phyloP scores from a whole-genome alignment of 441 rosid genomes.

The Flueggea neowawraea region DNA sequence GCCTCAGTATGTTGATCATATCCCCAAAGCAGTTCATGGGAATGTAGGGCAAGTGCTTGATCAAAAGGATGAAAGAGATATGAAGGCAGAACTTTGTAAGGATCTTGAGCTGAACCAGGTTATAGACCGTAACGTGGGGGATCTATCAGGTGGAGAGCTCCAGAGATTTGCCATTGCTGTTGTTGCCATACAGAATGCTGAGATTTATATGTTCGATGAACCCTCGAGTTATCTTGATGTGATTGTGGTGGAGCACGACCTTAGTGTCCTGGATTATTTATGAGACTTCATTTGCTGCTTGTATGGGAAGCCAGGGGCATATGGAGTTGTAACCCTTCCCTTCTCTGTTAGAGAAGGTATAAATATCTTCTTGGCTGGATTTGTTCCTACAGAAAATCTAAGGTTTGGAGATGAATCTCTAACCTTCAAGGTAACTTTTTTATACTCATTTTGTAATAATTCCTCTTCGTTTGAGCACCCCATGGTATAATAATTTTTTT shows the following conservation, averaged over 20 bases:
- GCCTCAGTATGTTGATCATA: slow-evolving; percentile 99
- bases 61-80: slow-evolving; percentile 80
- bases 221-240: slow-evolving; percentile 99
- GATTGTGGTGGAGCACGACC: slow-evolving; percentile 98
- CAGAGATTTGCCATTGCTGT: slow-evolving; percentile 98
- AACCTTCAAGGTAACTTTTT: slow-evolving; percentile 72
- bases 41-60: slow-evolving; percentile 95
- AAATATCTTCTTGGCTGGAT: slow-evolving; percentile 93
- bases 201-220: slow-evolving; percentile 98
- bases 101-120: slow-evolving; percentile 94
- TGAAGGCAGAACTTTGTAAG: slow-evolving; percentile 67
- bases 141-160: slow-evolving; percentile 97
- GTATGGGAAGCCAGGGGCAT: slow-evolving; percentile 97
- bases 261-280: slow-evolving; percentile 91
- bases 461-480: not conserved
- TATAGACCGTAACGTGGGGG: slow-evolving; percentile 85
- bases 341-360: slow-evolving; percentile 98
- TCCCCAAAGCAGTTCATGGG: slow-evolving; percentile 90
- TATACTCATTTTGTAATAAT: not conserved
- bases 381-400: slow-evolving; percentile 93
- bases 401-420: slow-evolving; percentile 91
- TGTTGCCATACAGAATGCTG: slow-evolving; percentile 92
- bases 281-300: slow-evolving; percentile 97
- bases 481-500: not conserved
- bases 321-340: slow-evolving; percentile 98